These are phyloP conservation scores for Diplodia intermedia DNA, from an alignment of 2,329 filamentous ascomycete genomes.

Conservation along the genomic window DNA sequence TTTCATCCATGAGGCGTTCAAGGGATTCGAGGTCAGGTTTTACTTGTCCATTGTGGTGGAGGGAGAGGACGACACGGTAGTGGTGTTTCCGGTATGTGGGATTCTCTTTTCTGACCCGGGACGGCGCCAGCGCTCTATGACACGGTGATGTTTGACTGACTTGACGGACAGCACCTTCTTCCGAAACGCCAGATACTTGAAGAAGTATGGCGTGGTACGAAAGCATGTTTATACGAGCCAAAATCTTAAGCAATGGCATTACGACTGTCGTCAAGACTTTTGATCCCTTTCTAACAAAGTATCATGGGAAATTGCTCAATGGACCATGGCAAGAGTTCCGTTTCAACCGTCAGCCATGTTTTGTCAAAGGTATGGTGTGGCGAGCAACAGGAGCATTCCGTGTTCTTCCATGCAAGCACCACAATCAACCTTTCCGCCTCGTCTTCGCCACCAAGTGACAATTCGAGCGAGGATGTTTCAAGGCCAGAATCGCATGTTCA, in stretches of 20 bases:
- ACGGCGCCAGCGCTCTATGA: too few species aligned
- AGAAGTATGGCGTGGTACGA: slow-evolving; percentile 85
- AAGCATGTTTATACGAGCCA: slow-evolving; percentile 79
- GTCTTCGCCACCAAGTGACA: background rate
- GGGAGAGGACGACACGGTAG: slow-evolving; percentile 84
- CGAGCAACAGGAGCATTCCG: background rate
- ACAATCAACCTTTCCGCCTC: background rate
- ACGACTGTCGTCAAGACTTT: background rate
- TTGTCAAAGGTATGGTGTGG: background rate
- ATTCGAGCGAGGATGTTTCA: background rate
- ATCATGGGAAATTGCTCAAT: background rate
- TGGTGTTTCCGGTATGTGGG: slow-evolving; percentile 81
- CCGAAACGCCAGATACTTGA: slow-evolving; percentile 79
- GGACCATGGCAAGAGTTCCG: background rate
- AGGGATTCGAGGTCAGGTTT: slow-evolving; percentile 87
- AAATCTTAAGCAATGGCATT: slow-evolving; percentile 15
- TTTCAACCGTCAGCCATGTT: background rate
- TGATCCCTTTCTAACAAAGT: background rate
- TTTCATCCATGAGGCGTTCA: slow-evolving; percentile 93
- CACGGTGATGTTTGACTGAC: slow-evolving; percentile 10
- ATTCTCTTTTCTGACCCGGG: background rate
- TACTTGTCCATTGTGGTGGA: slow-evolving; percentile 91
- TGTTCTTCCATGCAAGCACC: background rate
- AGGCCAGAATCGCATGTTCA: background rate
- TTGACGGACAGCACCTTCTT: slow-evolving; percentile 62